Evolutionary conservation across 2,329 filamentous ascomycete species (phyloP).

Genomic region (Penicillium verrucosum): DNA sequence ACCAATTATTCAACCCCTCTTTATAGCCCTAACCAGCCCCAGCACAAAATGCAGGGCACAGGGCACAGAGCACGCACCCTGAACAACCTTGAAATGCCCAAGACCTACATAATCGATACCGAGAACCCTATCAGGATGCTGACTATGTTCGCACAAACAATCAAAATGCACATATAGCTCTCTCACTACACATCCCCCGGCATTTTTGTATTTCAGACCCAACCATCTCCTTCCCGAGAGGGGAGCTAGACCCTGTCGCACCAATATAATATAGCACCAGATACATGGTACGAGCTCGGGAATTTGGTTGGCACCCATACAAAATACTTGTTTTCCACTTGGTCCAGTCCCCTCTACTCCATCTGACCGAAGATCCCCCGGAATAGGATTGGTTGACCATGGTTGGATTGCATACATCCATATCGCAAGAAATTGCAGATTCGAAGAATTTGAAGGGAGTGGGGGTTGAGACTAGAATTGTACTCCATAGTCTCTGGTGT

Average conservation of each 20-base stretch:
- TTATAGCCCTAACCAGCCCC: not conserved
- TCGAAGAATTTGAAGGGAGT: not conserved
- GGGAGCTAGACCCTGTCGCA: not conserved
- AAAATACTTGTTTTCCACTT: not conserved
- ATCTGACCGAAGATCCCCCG: constrained; percentile 9
- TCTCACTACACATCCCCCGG: not conserved
- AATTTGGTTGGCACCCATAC: constrained; percentile 7
- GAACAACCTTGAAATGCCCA: not conserved
- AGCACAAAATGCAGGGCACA: constrained; percentile 1
- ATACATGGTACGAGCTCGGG: constrained; percentile 3
- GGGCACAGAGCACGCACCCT: not conserved
- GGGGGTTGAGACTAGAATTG: not conserved
- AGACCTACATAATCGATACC: not conserved
- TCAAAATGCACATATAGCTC: not conserved
- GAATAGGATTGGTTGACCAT: constrained; percentile 7
- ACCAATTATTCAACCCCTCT: not conserved
- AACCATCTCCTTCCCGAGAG: not conserved
- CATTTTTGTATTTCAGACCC: constrained; percentile 6
- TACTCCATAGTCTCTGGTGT: not conserved
- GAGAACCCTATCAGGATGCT: not conserved
- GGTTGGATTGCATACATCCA: not conserved
- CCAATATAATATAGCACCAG: not conserved
- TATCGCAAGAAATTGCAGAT: not conserved
- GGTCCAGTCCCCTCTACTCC: constrained; percentile 14
- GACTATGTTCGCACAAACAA: not conserved